phyloP scores from a whole-genome alignment of 371 early-diverging fungal genomes.

The Rhizopus sp. region DNA sequence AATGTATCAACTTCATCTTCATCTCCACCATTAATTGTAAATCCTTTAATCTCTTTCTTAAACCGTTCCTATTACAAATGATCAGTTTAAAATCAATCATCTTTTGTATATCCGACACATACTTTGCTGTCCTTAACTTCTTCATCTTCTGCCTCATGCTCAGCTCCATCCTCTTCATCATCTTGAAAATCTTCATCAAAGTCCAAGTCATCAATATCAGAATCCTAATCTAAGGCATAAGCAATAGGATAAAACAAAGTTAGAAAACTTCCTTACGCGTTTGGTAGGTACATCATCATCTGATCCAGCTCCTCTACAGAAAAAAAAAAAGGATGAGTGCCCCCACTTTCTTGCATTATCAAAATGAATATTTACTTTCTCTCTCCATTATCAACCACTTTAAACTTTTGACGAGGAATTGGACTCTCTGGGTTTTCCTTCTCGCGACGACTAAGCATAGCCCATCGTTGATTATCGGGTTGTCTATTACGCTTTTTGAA shows the following conservation, averaged over 20 bases:
- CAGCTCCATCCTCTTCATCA: conserved; percentile 83
- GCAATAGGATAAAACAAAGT: background rate
- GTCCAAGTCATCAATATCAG: conserved; percentile 58
- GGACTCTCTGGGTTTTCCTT: conserved; percentile 17
- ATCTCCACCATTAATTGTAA: conserved; percentile 29
- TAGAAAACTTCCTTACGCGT: conserved; percentile 6
- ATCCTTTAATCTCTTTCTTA: conserved; percentile 43
- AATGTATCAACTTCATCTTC: conserved; percentile 22
- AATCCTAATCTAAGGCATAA: conserved; percentile 6
- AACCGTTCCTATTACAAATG: conserved; percentile 31
- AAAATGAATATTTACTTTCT: conserved; percentile 10
- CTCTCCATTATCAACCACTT: conserved; percentile 36
- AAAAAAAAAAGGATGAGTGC: background rate
- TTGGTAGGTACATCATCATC: conserved; percentile 31
- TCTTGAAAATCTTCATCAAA: conserved; percentile 57
- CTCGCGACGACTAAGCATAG: conserved; percentile 65
- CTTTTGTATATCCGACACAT: conserved; percentile 30
- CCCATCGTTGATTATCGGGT: conserved; percentile 63
- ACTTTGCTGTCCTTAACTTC: conserved; percentile 60
- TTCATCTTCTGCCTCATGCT: conserved; percentile 67
- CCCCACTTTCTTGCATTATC: background rate
- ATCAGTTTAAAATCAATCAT: conserved; percentile 15
- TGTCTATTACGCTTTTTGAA: conserved; percentile 58
- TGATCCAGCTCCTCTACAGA: conserved; percentile 20
- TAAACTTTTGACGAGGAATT: conserved; percentile 21